Percentiles rank a stretch among this genome's conserved stretches.
Evolutionary conservation across 2,329 filamentous ascomycete species (phyloP).

Genomic region (Colletotrichum lentis): DNA sequence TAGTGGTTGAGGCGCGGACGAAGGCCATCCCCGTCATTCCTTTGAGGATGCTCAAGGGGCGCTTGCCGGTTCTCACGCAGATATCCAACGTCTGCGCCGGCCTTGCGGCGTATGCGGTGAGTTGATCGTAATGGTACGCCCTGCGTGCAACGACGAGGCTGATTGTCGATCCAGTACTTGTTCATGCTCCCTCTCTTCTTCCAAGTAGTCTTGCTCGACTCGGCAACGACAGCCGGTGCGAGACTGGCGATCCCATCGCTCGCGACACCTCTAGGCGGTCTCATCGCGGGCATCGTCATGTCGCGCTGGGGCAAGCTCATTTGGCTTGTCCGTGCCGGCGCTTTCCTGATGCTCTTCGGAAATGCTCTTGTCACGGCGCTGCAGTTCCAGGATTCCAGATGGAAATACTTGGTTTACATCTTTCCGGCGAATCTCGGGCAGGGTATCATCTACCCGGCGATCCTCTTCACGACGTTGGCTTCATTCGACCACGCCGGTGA

Average conservation of each 20-base stretch:
- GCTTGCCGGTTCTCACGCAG: conserved; percentile 63
- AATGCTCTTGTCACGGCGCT: conserved; percentile 61
- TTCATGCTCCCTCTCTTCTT: conserved; percentile 78
- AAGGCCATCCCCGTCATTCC: conserved; percentile 63
- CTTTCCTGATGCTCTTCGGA: conserved; percentile 61
- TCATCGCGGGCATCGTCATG: conserved; percentile 66
- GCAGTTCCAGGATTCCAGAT: conserved; percentile 57
- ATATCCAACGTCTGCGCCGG: conserved; percentile 68
- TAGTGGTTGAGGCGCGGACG: conserved; percentile 59
- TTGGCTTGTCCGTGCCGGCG: conserved; percentile 60
- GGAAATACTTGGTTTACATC: conserved; percentile 65
- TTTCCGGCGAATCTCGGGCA: conserved; percentile 67
- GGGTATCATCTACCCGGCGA: conserved; percentile 65
- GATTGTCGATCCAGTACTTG: conserved; percentile 56
- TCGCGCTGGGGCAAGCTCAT: conserved; percentile 63
- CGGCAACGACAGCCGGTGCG: conserved; percentile 69
- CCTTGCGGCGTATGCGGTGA: conserved; percentile 68
- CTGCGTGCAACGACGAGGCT: too few relatives aligned
- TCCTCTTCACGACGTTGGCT: conserved; percentile 69
- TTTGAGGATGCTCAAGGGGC: conserved; percentile 63
- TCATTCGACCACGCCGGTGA: conserved; percentile 68
- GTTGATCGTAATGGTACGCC: conserved; percentile 37
- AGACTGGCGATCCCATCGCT: conserved; percentile 71
- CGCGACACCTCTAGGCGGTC: conserved; percentile 64
- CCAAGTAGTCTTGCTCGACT: conserved; percentile 70